A percentile compares a stretch with the other conserved stretches of the same genome.
These are phyloP conservation scores for Zygotorulaspora mrakii DNA, from an alignment of 1,139 yeast species.

Conservation along the genomic window DNA sequence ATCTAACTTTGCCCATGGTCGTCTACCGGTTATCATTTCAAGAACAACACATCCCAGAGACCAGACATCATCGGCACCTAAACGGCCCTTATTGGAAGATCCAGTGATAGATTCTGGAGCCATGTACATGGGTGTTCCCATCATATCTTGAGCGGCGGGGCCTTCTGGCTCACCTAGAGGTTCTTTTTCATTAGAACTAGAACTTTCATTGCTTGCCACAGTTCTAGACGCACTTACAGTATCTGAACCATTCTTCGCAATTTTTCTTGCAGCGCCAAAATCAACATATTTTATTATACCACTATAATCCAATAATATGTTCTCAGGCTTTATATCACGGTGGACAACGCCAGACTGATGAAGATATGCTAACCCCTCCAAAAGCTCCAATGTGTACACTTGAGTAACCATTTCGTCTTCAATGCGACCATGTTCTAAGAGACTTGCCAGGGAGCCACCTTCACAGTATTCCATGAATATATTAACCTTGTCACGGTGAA, in stretches of 20 bases:
- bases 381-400: conserved; percentile 84
- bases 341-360: conserved; percentile 97
- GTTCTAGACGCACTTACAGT: conserved; percentile 8
- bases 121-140: conserved; percentile 99
- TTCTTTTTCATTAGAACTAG: conserved; percentile 11
- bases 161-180: conserved; percentile 12
- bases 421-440: conserved; percentile 84
- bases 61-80: conserved; percentile 73
- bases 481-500: conserved; percentile 91
- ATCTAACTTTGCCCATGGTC: conserved; percentile 89
- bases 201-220: conserved; percentile 9
- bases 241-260: conserved; percentile 51
- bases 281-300: conserved; percentile 95
- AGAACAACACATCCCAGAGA: conserved; percentile 77
- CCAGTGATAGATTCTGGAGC: conserved; percentile 96
- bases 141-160: conserved; percentile 44
- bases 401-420: conserved; percentile 94
- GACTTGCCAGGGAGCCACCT: conserved; percentile 86
- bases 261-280: conserved; percentile 96
- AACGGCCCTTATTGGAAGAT: conserved; percentile 58
- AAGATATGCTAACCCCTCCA: conserved; percentile 91
- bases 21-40: conserved; percentile 78
- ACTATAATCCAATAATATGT: conserved; percentile 81
- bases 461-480: conserved; percentile 98
- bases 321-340: conserved; percentile 94